Evolutionary conservation across 495 filamentous ascomycete species (phyloP), one percentile per base, ranked within the genome.

Genomic region (Neurospora hispaniola): DNA sequence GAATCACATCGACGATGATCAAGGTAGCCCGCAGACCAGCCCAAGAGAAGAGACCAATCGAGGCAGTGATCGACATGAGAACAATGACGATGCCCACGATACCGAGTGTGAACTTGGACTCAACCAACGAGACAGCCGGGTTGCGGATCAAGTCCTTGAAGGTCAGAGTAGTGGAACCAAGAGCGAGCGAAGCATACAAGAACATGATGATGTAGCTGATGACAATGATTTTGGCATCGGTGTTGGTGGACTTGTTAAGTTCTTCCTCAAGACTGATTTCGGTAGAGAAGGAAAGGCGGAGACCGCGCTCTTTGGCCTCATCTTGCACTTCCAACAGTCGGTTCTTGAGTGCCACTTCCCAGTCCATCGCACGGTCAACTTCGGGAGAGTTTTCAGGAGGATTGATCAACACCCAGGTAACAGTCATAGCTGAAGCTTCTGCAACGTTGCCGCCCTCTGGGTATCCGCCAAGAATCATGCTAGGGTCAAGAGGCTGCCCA

Each of bases 201-300:
- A 99, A 98, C 96, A 99, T 99, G 81, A 97, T 92, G 74, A 98
- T 88, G 82, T 99, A 99, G 84, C 95, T 98, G 81, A 98, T 92
- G 54, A 96, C 91, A 16, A 99, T 90, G 75, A 99, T 98, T 81
- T 95, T 97, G 23, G 94, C 96, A 81, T 99, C 96, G 3, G 96
- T 98, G 80, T 99, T 99, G 43, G 93, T 97, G 12, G 92, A 94
- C 81, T 98, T 97, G 82, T 97, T 99, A 68, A 94, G 85, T 78
- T 99, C 96, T 78, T 97, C 86, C 78, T 98, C 95, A 41, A 99
- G 80, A 78, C 93, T 96, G 76, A 94, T 91, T 82, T 99, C 96
- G 10, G 96, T 96, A 27, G 90, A 96, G 84, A 97, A 99, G 9
- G 93, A 97, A 59, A 99, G 85, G 48, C 96, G 87, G 11, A 99